Evolutionary conservation across 2,329 filamentous ascomycete genomes (phyloP).

Genomic region (Colletotrichum chlorophyti): DNA sequence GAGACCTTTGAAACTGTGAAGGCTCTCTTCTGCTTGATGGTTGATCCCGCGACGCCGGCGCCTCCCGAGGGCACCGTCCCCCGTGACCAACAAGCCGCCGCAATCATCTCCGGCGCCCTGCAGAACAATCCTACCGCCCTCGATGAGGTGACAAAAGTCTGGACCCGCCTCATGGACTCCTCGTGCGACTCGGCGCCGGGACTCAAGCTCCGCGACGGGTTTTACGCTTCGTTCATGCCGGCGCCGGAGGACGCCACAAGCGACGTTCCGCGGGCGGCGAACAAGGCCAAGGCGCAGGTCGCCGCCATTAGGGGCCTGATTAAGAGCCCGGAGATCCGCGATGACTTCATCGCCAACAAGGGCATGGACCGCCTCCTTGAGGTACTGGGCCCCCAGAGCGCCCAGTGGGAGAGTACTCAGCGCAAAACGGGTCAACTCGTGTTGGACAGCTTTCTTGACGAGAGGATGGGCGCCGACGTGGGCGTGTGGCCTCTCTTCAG

Average conservation of each 20-base stretch:
- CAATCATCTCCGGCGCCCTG: slow-evolving; percentile 62
- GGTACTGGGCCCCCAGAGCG: slow-evolving; percentile 55
- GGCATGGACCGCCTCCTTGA: slow-evolving; percentile 63
- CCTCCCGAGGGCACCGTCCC: slow-evolving; percentile 37
- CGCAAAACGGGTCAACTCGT: slow-evolving; percentile 64
- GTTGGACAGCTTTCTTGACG: slow-evolving; percentile 71
- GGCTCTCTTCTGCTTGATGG: slow-evolving; percentile 64
- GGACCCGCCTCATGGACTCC: slow-evolving; percentile 48
- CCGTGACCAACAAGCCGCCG: slow-evolving; percentile 60
- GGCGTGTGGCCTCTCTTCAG: slow-evolving; percentile 59
- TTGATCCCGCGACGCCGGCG: slow-evolving; percentile 34
- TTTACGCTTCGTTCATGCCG: slow-evolving; percentile 51
- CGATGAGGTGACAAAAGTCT: slow-evolving; percentile 54
- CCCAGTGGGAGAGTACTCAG: slow-evolving; percentile 57
- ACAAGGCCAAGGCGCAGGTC: slow-evolving; percentile 47
- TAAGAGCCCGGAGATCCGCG: slow-evolving; percentile 57
- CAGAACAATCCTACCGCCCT: slow-evolving; percentile 72
- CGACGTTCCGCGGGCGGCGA: slow-evolving; percentile 29
- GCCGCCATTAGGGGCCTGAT: slow-evolving; percentile 63
- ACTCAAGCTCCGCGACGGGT: slow-evolving; percentile 40
- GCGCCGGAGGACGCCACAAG: slow-evolving; percentile 5
- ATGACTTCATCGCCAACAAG: slow-evolving; percentile 59
- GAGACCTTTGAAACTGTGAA: slow-evolving; percentile 60
- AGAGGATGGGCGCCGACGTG: slow-evolving; percentile 64
- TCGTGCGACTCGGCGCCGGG: slow-evolving; percentile 40